These are phyloP conservation scores for Ascochyta fabae DNA, from an alignment of 2,329 filamentous ascomycete species.

Conservation along the genomic window DNA sequence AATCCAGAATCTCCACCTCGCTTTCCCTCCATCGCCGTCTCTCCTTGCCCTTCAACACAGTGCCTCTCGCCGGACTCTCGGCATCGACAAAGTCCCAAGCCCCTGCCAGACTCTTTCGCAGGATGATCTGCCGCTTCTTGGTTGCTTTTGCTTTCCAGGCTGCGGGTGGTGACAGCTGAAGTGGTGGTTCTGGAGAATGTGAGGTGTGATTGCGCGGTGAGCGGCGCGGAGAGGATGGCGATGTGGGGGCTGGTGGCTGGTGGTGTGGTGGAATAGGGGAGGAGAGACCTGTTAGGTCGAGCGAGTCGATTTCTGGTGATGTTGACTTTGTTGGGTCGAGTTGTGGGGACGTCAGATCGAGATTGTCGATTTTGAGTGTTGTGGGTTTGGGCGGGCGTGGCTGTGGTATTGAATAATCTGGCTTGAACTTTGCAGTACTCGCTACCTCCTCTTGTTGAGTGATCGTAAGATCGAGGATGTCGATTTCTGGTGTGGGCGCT, in stretches of 20 bases:
- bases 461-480: conserved; percentile 32
- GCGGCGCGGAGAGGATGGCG: conserved; percentile 19
- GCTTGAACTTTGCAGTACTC: neutral
- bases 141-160: conserved; percentile 39
- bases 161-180: conserved; percentile 26
- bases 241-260: conserved; percentile 10
- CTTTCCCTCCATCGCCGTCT: conserved; percentile 46
- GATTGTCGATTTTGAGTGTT: conserved; percentile 27
- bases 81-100: conserved; percentile 42
- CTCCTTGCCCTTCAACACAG: conserved; percentile 31
- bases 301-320: conserved; percentile 24
- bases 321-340: neutral
- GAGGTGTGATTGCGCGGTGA: conserved; percentile 30
- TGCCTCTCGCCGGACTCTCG: conserved; percentile 21
- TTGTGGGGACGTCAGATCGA: conserved; percentile 33
- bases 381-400: conserved; percentile 2
- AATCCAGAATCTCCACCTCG: conserved; percentile 45
- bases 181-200: neutral
- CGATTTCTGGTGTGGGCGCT: conserved; percentile 24
- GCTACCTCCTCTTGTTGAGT: neutral
- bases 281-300: conserved; percentile 33
- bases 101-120: conserved; percentile 42
- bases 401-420: neutral
- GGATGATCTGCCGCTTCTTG: conserved; percentile 41
- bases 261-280: conserved; percentile 13